Conservation (phyloP, 2,329 filamentous ascomycete species). For the Mycocentrospora acerina region DNA sequence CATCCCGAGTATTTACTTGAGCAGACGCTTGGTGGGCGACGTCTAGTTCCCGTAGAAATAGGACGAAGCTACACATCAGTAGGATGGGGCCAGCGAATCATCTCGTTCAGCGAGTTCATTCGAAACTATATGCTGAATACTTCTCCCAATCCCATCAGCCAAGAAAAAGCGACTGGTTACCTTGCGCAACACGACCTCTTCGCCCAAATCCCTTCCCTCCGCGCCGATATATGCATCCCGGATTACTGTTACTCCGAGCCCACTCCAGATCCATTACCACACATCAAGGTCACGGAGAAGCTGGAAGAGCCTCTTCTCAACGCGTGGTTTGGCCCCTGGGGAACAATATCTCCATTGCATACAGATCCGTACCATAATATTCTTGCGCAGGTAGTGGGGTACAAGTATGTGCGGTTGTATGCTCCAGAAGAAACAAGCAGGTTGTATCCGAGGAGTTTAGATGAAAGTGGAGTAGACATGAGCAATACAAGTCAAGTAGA, state of each 20-base stretch:
- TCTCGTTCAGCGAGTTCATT: constrained; percentile 74
- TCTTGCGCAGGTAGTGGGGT: constrained; percentile 82
- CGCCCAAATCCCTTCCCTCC: constrained; percentile 73
- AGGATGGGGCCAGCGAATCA: constrained; percentile 79
- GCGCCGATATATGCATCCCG: constrained; percentile 74
- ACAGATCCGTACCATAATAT: constrained; percentile 95
- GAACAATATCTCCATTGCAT: constrained; percentile 89
- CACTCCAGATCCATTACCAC: constrained; percentile 16
- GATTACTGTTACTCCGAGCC: constrained; percentile 80
- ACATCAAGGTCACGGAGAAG: constrained; percentile 17
- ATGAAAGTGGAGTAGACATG: constrained; percentile 78
- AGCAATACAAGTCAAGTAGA: constrained; percentile 84
- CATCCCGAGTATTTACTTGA: constrained; percentile 72
- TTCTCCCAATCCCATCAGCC: not conserved
- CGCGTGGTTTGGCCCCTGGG: constrained; percentile 87
- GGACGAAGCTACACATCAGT: constrained; percentile 85
- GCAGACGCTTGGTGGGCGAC: constrained; percentile 71
- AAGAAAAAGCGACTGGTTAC: constrained; percentile 63
- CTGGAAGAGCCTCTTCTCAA: constrained; percentile 69
- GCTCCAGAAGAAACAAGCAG: constrained; percentile 61
- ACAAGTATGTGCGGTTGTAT: constrained; percentile 91
- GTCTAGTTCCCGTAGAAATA: constrained; percentile 83
- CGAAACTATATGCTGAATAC: constrained; percentile 55
- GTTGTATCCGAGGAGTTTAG: constrained; percentile 63
- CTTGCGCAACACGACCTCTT: constrained; percentile 91